phyloP scores from a whole-genome alignment of 2,329 filamentous ascomycete genomes.

The Beauveria brongniartii region DNA sequence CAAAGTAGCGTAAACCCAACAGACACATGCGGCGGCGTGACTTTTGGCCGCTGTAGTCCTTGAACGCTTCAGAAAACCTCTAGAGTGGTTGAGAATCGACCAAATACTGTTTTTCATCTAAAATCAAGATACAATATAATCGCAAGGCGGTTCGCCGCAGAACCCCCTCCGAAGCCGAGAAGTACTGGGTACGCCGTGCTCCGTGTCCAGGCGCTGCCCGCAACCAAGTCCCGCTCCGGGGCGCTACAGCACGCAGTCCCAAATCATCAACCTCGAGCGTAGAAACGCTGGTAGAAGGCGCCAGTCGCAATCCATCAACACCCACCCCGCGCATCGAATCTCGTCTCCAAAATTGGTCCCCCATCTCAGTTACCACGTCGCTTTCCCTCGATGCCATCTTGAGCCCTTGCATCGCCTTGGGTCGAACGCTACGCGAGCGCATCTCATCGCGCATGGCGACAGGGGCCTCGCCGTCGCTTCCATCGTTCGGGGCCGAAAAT shows the following conservation, averaged over 20 bases:
- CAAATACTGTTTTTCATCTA: background rate
- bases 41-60: background rate
- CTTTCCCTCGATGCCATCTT: conserved; percentile 43
- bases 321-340: conserved; percentile 34
- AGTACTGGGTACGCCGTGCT: conserved; percentile 9
- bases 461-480: conserved; percentile 37
- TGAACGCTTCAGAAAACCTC: background rate
- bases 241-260: conserved; percentile 17
- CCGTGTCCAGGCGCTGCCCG: background rate
- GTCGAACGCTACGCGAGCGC: conserved; percentile 43
- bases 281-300: conserved; percentile 42
- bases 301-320: conserved; percentile 43
- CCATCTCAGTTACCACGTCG: conserved; percentile 47
- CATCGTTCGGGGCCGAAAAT: conserved; percentile 48
- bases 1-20: conserved; percentile 1
- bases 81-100: background rate
- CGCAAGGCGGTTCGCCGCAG: background rate
- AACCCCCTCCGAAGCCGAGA: background rate
- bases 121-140: background rate
- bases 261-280: conserved; percentile 50
- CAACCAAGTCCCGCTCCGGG: conserved; percentile 11
- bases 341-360: conserved; percentile 28
- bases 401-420: conserved; percentile 36
- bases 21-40: background rate
- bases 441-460: conserved; percentile 49